A percentile compares a stretch with the other conserved stretches of the same genome.
phyloP scores from a whole-genome alignment of 306 rosid genomes.

The Castanea crenata region DNA sequence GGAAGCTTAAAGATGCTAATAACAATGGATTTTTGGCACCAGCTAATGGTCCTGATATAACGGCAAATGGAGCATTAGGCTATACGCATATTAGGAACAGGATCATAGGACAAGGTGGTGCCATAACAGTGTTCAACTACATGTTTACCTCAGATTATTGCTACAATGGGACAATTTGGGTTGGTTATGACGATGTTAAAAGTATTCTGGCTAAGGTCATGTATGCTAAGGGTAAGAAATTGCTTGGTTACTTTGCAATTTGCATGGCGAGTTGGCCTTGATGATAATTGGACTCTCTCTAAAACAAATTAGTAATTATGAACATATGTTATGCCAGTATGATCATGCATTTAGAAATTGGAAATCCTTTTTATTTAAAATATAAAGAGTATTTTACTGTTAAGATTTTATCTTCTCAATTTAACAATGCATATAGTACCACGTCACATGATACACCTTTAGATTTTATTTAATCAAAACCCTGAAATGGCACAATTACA shows the following conservation, averaged over 20 bases:
- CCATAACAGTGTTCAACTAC: background rate
- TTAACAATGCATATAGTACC: no score
- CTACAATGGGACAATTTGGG: slow-evolving; percentile 42
- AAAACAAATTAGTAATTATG: background rate
- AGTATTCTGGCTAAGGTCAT: slow-evolving; percentile 30
- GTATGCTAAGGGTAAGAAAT: slow-evolving; percentile 27
- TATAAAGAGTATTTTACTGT: no score
- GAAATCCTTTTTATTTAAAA: no score
- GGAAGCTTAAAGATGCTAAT: slow-evolving; percentile 20
- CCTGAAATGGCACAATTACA: no score
- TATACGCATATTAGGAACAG: background rate
- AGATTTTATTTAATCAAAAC: no score
- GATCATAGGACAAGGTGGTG: background rate
- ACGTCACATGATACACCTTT: no score
- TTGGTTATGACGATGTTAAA: slow-evolving; percentile 37
- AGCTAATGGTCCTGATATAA: no score
- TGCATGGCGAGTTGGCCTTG: slow-evolving; percentile 23
- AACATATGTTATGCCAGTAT: no score
- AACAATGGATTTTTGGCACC: slow-evolving; percentile 21
- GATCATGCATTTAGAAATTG: background rate
- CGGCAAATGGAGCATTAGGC: no score
- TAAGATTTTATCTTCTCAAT: no score
- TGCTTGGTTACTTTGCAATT: slow-evolving; percentile 36
- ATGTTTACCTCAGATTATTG: slow-evolving; percentile 21
- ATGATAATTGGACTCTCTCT: slow-evolving; percentile 12